Evolutionary conservation across 495 filamentous ascomycete genomes (phyloP).

Genomic region (Talaromyces liani): DNA sequence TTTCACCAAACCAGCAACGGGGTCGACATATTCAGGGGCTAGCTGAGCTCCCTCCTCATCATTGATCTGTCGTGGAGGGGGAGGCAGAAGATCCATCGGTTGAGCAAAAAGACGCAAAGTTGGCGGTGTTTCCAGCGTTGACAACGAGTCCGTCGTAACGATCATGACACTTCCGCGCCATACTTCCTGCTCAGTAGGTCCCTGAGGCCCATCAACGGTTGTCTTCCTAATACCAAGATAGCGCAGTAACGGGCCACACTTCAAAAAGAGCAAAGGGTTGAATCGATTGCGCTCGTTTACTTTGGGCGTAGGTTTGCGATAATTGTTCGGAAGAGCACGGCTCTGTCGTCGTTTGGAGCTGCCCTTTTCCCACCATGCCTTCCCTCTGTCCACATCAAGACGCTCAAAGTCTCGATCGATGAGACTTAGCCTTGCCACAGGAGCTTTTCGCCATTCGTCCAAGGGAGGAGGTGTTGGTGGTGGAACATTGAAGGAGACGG

Average conservation of each 20-base stretch:
- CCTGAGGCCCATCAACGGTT: constrained; percentile 27
- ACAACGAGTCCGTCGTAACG: constrained; percentile 75
- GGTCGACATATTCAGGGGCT: constrained; percentile 78
- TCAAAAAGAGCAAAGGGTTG: constrained; percentile 74
- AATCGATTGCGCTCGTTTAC: constrained; percentile 56
- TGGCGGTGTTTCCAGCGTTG: constrained; percentile 71
- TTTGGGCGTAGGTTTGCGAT: constrained; percentile 31
- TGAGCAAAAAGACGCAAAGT: constrained; percentile 77
- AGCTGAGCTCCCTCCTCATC: constrained; percentile 53
- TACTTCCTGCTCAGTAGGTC: constrained; percentile 55
- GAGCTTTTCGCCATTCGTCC: constrained; percentile 37
- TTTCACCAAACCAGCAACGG: constrained; percentile 80
- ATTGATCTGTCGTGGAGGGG: constrained; percentile 64
- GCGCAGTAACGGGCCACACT: constrained; percentile 82
- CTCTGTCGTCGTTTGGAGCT: constrained; percentile 32
- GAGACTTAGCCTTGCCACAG: constrained; percentile 23
- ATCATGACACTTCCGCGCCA: constrained; percentile 96
- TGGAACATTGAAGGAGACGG: constrained; percentile 41
- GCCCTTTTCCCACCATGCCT: constrained; percentile 42
- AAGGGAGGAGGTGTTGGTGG: constrained; percentile 40
- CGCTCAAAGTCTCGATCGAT: constrained; percentile 38
- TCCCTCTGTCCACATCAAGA: constrained; percentile 31
- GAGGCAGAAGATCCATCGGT: constrained; percentile 74
- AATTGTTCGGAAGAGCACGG: constrained; percentile 32
- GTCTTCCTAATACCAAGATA: constrained; percentile 67